A percentile compares a stretch with the other conserved stretches of the same genome.
These are phyloP conservation scores for Phytophthora boehmeriae DNA, from an alignment of 352 stramenopile genomes.

Conservation along the genomic window DNA sequence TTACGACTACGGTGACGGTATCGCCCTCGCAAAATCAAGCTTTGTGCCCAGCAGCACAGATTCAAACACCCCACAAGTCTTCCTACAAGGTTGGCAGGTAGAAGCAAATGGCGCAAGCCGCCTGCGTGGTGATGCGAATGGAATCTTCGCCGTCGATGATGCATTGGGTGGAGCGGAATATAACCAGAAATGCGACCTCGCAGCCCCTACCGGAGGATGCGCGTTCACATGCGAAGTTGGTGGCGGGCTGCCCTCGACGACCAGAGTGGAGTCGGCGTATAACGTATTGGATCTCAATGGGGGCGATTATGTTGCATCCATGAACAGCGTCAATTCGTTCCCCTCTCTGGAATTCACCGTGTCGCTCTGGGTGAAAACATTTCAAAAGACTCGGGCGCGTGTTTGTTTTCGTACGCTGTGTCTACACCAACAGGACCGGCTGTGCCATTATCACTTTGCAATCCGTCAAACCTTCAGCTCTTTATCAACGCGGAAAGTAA, in stretches of 20 bases:
- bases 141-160: conserved; percentile 63
- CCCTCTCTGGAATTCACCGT: conserved; percentile 59
- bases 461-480: conserved; percentile 64
- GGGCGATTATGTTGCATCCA: conserved; percentile 50
- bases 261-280: conserved; percentile 18
- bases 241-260: conserved; percentile 28
- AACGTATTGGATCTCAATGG: conserved; percentile 47
- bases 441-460: conserved; percentile 58
- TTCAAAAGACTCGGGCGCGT: conserved; percentile 31
- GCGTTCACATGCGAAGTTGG: conserved; percentile 58
- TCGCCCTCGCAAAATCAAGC: conserved; percentile 23
- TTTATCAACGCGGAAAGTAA: conserved; percentile 45
- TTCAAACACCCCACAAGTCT: conserved; percentile 12
- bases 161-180: conserved; percentile 68
- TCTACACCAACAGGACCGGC: conserved; percentile 6
- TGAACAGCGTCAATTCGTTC: conserved; percentile 39
- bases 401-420: conserved; percentile 55
- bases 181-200: conserved; percentile 67
- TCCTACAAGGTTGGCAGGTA: conserved; percentile 50
- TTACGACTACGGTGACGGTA: conserved; percentile 66
- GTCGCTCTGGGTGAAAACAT: conserved; percentile 70
- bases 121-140: conserved; percentile 57
- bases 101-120: conserved; percentile 52
- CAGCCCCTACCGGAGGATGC: conserved; percentile 56
- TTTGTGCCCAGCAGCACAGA: conserved; percentile 31